Base-by-base conservation (phyloP, 352 stramenopile species). In the Phytophthora parvispora region DNA sequence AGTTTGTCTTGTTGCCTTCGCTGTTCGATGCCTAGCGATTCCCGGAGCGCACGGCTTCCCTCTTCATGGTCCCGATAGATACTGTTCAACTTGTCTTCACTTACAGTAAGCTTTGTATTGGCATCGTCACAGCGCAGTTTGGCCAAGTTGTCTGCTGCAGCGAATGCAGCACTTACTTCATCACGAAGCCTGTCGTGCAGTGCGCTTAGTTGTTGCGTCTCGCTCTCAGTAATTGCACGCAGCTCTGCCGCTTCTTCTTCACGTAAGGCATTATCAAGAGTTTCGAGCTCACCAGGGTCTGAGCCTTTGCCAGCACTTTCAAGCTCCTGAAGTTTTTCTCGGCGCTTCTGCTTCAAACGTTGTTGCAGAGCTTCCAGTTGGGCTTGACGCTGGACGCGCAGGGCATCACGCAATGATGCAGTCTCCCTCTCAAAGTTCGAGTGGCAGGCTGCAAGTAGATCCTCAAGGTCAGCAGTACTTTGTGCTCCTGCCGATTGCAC, bases 1-100 rank as follows among this genome's bases (percentile, higher is more conserved):
- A 85, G 38, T 52, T 83, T 85, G 36, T 79, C 69, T 60, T 74
- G 66, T n/a, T 83, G 77, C 12, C 74, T 67, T 24, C 58, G 49
- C 7, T 78, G 64, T 43, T 86, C 78, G 1, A 74, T 53, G 3
- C 52, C 57, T 22, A 86, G 32, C 7, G 75, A 54, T 18, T 59
- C 49, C 15, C 47, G 22, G 10, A 86, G 54, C 15, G 65, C 60
- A 5, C 53, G 53, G 28, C 59, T 68, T 10, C 64, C 56, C 12
- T 74, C 56, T 27, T 69, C 66, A 20, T 81, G 72, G 6, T 78
- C 72, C 12, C 48, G 34, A 10, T 56, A 58, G 24, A 81, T 67
- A n/a, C 50, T 40, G 8, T 49, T 18, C 3, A 81, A 34, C 12
- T 80, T 54, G 16, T 58, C 27, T 42, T 80, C 47, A n/a, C 31